Conservation (phyloP, 352 stramenopile species). For the Phytophthora sojae region DNA sequence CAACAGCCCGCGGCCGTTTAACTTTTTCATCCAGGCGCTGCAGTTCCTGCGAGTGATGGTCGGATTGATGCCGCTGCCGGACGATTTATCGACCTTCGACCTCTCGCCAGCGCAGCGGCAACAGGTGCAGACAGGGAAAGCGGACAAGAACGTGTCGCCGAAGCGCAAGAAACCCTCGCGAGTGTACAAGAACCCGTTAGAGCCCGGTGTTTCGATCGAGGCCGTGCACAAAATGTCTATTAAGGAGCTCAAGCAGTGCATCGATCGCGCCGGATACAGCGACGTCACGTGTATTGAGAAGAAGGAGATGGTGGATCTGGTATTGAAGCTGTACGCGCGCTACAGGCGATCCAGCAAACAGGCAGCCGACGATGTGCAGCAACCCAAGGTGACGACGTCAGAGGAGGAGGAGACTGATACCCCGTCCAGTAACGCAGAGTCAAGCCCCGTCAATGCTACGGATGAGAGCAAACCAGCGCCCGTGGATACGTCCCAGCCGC, state of each 20-base stretch:
- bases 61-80: constrained; percentile 67
- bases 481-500: constrained; percentile 14
- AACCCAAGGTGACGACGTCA: constrained; percentile 2
- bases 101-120: constrained; percentile 43
- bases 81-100: constrained; percentile 62
- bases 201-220: constrained; percentile 61
- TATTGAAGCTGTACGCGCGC: constrained; percentile 80
- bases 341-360: constrained; percentile 68
- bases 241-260: constrained; percentile 82
- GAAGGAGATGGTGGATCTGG: constrained; percentile 82
- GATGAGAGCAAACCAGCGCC: constrained; percentile 19
- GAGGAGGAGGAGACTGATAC: constrained; percentile 15
- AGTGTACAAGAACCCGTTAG: constrained; percentile 77
- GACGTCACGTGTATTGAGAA: constrained; percentile 85
- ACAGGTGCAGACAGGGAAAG: constrained; percentile 20
- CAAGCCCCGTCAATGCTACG: not conserved
- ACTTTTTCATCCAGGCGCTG: constrained; percentile 82
- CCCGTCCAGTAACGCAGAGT: constrained; percentile 8
- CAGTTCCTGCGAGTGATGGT: constrained; percentile 87
- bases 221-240: constrained; percentile 75
- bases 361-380: constrained; percentile 36
- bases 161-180: constrained; percentile 49
- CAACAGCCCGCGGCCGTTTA: constrained; percentile 78
- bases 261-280: constrained; percentile 74
- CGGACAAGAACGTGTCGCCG: constrained; percentile 20